Conservation (phyloP, 1,284 basidiomycete genomes). For the Marasmius tenuissimus region DNA sequence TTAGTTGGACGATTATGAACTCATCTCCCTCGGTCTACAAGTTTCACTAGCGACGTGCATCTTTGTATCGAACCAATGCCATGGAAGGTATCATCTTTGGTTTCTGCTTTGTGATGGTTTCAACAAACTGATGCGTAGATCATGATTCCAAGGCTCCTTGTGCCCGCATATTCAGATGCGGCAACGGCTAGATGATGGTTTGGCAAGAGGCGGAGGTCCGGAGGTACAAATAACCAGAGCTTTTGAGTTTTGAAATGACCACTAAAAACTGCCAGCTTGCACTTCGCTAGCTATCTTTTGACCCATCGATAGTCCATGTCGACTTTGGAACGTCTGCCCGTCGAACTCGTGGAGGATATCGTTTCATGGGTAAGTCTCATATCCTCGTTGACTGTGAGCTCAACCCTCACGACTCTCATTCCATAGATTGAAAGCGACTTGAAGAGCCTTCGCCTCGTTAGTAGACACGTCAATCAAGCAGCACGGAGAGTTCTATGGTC, state of each 20-base stretch:
- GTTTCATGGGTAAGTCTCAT: not conserved
- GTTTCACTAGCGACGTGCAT: no score
- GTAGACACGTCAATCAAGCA: not conserved
- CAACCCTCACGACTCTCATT: not conserved
- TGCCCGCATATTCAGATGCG: no score
- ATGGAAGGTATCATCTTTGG: no score
- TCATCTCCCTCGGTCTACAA: no score
- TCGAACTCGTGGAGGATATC: not conserved
- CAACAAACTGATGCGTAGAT: no score
- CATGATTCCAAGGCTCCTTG: no score
- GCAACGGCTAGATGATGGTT: no score
- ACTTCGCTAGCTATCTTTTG: not conserved
- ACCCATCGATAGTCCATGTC: not conserved
- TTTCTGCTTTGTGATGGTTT: no score
- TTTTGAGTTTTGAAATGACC: not conserved
- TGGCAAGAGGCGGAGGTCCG: no score
- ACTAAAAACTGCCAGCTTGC: not conserved
- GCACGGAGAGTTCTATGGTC: not conserved
- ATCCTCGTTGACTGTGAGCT: not conserved
- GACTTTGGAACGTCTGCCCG: not conserved
- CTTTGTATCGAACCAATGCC: no score
- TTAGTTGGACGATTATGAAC: no score
- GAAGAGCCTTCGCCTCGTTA: not conserved
- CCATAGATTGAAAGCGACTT: not conserved
- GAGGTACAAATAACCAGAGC: not conserved